Base-by-base conservation (phyloP, 2,329 filamentous ascomycete genomes). In the Magnaporthiopsis incrustans region DNA sequence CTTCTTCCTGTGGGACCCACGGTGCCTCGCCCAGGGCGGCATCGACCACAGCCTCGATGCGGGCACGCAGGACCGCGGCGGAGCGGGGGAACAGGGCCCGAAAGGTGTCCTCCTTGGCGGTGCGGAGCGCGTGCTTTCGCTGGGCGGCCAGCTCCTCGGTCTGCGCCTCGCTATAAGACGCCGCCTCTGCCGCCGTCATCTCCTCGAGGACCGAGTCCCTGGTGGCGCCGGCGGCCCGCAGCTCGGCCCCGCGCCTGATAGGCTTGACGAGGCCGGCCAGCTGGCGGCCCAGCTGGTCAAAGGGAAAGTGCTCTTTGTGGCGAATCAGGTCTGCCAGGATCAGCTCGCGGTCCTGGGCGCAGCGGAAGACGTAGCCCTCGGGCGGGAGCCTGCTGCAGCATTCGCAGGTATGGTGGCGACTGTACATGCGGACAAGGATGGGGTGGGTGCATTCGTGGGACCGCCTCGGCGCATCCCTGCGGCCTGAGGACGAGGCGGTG, bases 361-460 rank as follows among this genome's bases (percentile, higher is more conserved):
- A 95, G 65, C 82, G 79, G 73, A 91, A 95, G 27, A 95, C 76
- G 84, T 89, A 95, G 32, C 89, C 89, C 63, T 88, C 79, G 22
- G 79, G 75, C 0, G 88, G 83, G 1, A 74, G 73, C 57, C 76
- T 75, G 56, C 77, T 76, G 69, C 91, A 95, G 30, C 79, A 71
- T 10, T 80, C 75, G 75, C 91, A 95, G 25, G 73, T 70, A 60
- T 78, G 73, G 33, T 79, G 72, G 26, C 75, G 65, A 44, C 81
- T 82, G 69, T 87, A 90, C 59, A 91, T 73, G 33, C 88, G 85
- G 12, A 85, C 84, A 82, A 92, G 87, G 64, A 81, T 86, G 59
- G 86, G 76, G 71, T 93, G 90, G 2, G 85, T 89, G 74, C 90
- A 92, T 27, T 65, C 69, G 44, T 53, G 44, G 14, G 72, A 67